These are phyloP conservation scores for Henckelia pumila DNA, from an alignment of 257 asterid genomes.

Conservation along the genomic window DNA sequence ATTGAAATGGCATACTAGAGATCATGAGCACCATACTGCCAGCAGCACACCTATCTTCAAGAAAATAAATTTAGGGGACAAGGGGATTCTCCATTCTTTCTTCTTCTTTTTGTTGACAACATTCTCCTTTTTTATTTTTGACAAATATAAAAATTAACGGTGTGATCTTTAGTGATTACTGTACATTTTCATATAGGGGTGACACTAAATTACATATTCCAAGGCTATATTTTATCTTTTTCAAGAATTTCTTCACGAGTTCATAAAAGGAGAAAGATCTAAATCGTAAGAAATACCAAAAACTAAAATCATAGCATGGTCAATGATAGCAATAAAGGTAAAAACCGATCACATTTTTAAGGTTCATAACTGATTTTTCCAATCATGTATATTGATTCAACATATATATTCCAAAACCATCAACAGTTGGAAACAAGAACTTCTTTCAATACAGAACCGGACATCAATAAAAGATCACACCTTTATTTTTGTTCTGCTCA, in stretches of 20 bases:
- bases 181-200: background rate
- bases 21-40: background rate
- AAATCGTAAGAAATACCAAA: background rate
- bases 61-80: background rate
- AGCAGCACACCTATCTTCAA: background rate
- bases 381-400: background rate
- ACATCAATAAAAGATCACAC: background rate
- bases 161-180: background rate
- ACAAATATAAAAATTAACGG: background rate
- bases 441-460: background rate
- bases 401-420: background rate
- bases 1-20: background rate
- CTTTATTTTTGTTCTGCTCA: slow-evolving; percentile 19
- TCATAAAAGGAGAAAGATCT: slow-evolving; percentile 4
- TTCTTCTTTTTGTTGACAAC: background rate
- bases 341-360: background rate
- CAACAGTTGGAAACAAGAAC: background rate
- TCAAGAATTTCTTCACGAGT: background rate
- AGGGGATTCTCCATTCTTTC: background rate
- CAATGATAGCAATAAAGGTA: background rate
- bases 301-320: slow-evolving; percentile 16
- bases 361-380: background rate
- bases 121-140: background rate
- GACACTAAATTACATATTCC: background rate
- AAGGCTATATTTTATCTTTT: background rate